These are phyloP conservation scores for Backusella liffmaniae DNA, from an alignment of 192 early-diverging fungal species.

Conservation along the genomic window DNA sequence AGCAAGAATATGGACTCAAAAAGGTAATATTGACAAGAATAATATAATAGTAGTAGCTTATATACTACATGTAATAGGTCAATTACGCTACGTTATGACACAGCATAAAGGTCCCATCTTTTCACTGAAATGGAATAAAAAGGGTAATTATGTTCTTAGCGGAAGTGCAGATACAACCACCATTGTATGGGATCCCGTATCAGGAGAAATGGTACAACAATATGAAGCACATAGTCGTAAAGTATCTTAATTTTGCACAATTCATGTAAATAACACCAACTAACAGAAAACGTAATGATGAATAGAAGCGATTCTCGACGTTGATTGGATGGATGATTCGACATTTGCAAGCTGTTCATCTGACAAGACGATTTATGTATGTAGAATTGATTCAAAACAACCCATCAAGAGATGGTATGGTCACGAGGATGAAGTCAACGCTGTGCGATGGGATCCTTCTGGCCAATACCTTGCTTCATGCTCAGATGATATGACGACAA, in stretches of 20 bases:
- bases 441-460: slow-evolving; percentile 70
- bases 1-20: slow-evolving; percentile 79
- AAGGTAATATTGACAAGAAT: slow-evolving; percentile 28
- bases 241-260: not conserved
- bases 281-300: not conserved
- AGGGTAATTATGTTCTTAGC: slow-evolving; percentile 69
- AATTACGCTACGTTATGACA: slow-evolving; percentile 56
- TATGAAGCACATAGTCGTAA: slow-evolving; percentile 66
- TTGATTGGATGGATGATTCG: slow-evolving; percentile 90
- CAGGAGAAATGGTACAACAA: slow-evolving; percentile 71
- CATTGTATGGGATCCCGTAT: slow-evolving; percentile 80
- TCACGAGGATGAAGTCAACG: slow-evolving; percentile 82
- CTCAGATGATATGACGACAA: slow-evolving; percentile 74
- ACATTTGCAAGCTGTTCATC: slow-evolving; percentile 89
- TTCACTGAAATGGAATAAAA: slow-evolving; percentile 83
- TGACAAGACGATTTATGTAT: slow-evolving; percentile 81
- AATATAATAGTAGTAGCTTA: not conserved
- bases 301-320: slow-evolving; percentile 68
- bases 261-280: not conserved
- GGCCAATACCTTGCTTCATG: slow-evolving; percentile 71
- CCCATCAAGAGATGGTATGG: slow-evolving; percentile 74
- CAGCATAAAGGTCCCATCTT: slow-evolving; percentile 83
- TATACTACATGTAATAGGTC: slow-evolving; percentile 37
- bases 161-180: slow-evolving; percentile 80
- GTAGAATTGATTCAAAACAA: slow-evolving; percentile 63